Conservation (phyloP, 2,329 filamentous ascomycete species). For the Colletotrichum destructivum region DNA sequence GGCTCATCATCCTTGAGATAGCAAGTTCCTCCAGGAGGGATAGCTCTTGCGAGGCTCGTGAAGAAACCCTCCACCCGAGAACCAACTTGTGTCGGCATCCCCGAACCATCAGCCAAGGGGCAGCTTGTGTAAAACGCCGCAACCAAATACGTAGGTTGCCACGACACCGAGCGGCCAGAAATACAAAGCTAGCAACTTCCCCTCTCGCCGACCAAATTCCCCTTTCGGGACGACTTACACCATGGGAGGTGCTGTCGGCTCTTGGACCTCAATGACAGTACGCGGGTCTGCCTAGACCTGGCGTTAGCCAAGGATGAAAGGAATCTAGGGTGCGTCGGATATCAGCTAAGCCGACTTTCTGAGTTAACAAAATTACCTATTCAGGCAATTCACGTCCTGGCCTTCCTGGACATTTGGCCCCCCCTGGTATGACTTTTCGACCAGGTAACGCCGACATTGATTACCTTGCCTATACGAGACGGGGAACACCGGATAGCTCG, state of each 20-base stretch:
- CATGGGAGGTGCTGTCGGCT: background rate
- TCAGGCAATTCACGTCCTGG: too few species aligned
- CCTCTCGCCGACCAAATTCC: background rate
- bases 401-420: too few species aligned
- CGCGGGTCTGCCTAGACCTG: too few species aligned
- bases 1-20: slow-evolving; percentile 1
- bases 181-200: background rate
- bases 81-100: background rate
- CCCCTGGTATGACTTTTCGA: too few species aligned
- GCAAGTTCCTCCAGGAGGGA: slow-evolving; percentile 7
- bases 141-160: background rate
- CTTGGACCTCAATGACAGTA: background rate
- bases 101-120: background rate
- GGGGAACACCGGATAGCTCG: too few species aligned
- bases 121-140: background rate
- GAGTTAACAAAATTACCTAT: too few species aligned
- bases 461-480: too few species aligned
- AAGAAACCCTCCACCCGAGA: slow-evolving; percentile 3
- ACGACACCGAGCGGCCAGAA: background rate
- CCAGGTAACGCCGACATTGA: too few species aligned
- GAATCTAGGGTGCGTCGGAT: too few species aligned
- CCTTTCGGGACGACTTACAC: background rate
- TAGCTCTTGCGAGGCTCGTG: background rate
- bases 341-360: too few species aligned
- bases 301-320: too few species aligned